Base-by-base conservation (phyloP, 345 rosid species). In the Moricandia arvensis region DNA sequence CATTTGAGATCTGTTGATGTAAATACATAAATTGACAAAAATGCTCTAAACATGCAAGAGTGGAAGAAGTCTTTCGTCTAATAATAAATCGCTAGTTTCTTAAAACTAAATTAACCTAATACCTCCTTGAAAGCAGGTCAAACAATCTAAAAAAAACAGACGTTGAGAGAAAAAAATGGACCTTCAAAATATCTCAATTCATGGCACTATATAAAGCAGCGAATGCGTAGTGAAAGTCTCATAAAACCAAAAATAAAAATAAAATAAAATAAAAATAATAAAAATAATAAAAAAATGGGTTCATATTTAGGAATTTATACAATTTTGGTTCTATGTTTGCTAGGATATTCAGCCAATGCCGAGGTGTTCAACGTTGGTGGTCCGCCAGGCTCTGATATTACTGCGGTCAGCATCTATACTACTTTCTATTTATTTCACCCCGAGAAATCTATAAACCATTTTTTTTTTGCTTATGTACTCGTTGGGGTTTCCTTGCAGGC, bases 271-370 rank as follows among this genome's bases (percentile, higher is more conserved):
- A 58, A 7, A 21, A 21, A 21, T 21, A 41, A 24, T 0, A 7
- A 29, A 29, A 33, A 60, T 21, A 49, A 8, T 21, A 49, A 8
- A 10, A 71, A 5, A 11, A 74, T 75, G 79, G 68, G 61, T 59
- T 51, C 54, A 59, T 24, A 59, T 67, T 59, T 58, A 43, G 79
- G 68, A 59, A 53, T 75, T 59, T 67, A 61, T 47, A 59, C 54
- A 33, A 5, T 76, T 61, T 72, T 76, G 2, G 17, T 47, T 35
- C 45, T 77, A 8, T 68, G 70, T 62, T 76, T 77, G 15, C 6
- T 70, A 62, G 68, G 67, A 45, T 0, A 70, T 58, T 73, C 72
- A 68, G 79, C 79, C 59, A 77, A 73, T 75, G 60, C 75, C 62
- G 41, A 18, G 55, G 61, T 58, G 33, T 77, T 67, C 74, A 58